These are phyloP conservation scores for Camelina hispida DNA, from an alignment of 345 rosid species.

Conservation along the genomic window DNA sequence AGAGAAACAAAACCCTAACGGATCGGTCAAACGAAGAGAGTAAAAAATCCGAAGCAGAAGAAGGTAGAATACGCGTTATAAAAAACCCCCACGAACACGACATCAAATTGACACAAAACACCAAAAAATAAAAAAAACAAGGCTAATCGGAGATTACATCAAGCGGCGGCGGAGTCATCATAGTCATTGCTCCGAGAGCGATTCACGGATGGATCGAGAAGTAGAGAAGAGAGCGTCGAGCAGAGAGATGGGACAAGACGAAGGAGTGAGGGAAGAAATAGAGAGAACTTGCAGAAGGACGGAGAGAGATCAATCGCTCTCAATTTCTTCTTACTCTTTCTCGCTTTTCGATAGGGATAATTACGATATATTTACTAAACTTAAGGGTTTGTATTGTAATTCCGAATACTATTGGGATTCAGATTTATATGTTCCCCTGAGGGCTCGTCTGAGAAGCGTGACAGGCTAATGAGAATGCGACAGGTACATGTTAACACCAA, in stretches of 20 bases:
- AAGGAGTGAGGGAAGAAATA: conserved; percentile 31
- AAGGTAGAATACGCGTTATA: background rate
- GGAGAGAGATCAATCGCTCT: conserved; percentile 35
- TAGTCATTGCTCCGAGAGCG: conserved; percentile 60
- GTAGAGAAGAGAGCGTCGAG: conserved; percentile 23
- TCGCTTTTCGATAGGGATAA: conserved; percentile 43
- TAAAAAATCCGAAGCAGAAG: conserved; percentile 22
- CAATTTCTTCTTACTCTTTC: conserved; percentile 38
- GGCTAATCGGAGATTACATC: conserved; percentile 58
- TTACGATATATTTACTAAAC: conserved; percentile 35
- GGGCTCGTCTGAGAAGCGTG: conserved; percentile 5
- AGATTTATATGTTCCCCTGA: conserved; percentile 31
- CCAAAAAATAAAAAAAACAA: background rate
- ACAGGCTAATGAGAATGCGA: conserved; percentile 44
- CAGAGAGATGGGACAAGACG: conserved; percentile 24
- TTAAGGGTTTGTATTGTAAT: conserved; percentile 33
- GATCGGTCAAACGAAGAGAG: conserved; percentile 23
- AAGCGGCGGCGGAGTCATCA: conserved; percentile 80
- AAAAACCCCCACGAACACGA: conserved; percentile 26
- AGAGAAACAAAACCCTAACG: conserved; percentile 39
- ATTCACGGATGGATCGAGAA: conserved; percentile 51
- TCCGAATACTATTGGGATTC: background rate
- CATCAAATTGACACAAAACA: conserved; percentile 27
- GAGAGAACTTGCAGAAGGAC: conserved; percentile 42
- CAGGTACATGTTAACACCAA: conserved; percentile 25